Percentiles rank a stretch among this genome's conserved stretches.
Evolutionary conservation across 805 yeast species (phyloP).

Genomic region (Babjeviella inositovora): DNA sequence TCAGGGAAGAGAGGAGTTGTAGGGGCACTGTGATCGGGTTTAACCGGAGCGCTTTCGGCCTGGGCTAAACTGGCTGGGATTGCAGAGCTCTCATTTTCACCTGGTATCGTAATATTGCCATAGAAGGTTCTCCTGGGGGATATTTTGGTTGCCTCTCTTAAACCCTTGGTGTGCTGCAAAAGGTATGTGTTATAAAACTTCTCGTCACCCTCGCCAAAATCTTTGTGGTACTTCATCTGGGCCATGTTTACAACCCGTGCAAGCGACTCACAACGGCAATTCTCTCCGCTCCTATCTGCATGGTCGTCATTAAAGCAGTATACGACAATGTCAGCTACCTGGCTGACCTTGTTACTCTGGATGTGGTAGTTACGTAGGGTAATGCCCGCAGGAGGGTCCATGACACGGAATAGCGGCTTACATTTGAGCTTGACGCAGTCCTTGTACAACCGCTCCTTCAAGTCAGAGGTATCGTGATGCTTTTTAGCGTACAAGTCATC

Average conservation of each 20-base stretch:
- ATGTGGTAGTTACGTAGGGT: slow-evolving; percentile 73
- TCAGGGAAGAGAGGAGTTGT: no score
- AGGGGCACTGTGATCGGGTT: no score
- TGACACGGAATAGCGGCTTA: slow-evolving; percentile 34
- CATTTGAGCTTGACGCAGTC: slow-evolving; percentile 26
- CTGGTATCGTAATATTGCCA: no score
- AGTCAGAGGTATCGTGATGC: slow-evolving; percentile 6
- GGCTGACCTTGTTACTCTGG: slow-evolving; percentile 69
- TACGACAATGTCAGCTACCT: slow-evolving; percentile 61
- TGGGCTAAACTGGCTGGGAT: no score
- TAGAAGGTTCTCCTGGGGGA: no score
- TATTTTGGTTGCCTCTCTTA: slow-evolving; percentile 5
- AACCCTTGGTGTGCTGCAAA: slow-evolving; percentile 5
- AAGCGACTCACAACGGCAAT: slow-evolving; percentile 3
- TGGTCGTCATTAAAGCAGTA: slow-evolving; percentile 41
- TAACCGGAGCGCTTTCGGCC: no score
- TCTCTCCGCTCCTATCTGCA: slow-evolving; percentile 4
- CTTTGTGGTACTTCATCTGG: slow-evolving; percentile 2
- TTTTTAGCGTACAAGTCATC: slow-evolving; percentile 7
- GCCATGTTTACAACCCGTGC: neutral
- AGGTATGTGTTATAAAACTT: slow-evolving; percentile 11
- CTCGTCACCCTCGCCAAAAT: slow-evolving; percentile 1
- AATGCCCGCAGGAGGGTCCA: slow-evolving; percentile 61
- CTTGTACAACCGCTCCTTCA: slow-evolving; percentile 12
- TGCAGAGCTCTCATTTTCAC: neutral